Evolutionary conservation across 2,329 filamentous ascomycete species (phyloP).

Genomic region (Fusarium sulawesiense): DNA sequence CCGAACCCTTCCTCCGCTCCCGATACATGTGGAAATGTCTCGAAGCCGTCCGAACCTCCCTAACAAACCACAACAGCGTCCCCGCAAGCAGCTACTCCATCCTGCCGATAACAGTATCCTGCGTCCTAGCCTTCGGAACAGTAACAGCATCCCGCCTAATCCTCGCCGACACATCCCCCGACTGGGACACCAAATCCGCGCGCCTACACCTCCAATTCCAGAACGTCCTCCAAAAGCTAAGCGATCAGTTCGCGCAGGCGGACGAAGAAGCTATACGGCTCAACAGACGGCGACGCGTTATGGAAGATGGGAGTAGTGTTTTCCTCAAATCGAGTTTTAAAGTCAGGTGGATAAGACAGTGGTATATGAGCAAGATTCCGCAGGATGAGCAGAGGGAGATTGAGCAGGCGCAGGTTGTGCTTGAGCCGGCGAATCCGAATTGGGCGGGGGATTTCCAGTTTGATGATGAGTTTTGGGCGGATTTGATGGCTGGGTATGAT

Average conservation of each 20-base stretch:
- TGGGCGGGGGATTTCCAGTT: slow-evolving; percentile 44
- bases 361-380: slow-evolving; percentile 48
- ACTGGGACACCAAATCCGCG: slow-evolving; percentile 53
- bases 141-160: slow-evolving; percentile 53
- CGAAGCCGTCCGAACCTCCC: slow-evolving; percentile 44
- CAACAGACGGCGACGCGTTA: slow-evolving; percentile 42
- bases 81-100: slow-evolving; percentile 30
- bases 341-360: slow-evolving; percentile 55
- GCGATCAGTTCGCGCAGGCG: slow-evolving; percentile 49
- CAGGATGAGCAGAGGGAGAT: slow-evolving; percentile 30
- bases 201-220: slow-evolving; percentile 51
- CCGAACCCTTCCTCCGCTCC: slow-evolving; percentile 47
- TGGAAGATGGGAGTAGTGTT: slow-evolving; percentile 48
- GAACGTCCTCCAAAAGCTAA: slow-evolving; percentile 42
- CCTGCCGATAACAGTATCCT: slow-evolving; percentile 48
- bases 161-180: slow-evolving; percentile 48
- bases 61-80: no score
- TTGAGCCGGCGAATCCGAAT: slow-evolving; percentile 23
- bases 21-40: slow-evolving; percentile 55
- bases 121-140: slow-evolving; percentile 50
- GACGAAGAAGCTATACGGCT: slow-evolving; percentile 43
- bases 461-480: slow-evolving; percentile 48
- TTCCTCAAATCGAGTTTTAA: slow-evolving; percentile 51
- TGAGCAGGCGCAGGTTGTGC: slow-evolving; percentile 8
- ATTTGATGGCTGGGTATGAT: slow-evolving; percentile 43